phyloP scores from a whole-genome alignment of 2,329 filamentous ascomycete genomes.

The Colletotrichum viniferum region DNA sequence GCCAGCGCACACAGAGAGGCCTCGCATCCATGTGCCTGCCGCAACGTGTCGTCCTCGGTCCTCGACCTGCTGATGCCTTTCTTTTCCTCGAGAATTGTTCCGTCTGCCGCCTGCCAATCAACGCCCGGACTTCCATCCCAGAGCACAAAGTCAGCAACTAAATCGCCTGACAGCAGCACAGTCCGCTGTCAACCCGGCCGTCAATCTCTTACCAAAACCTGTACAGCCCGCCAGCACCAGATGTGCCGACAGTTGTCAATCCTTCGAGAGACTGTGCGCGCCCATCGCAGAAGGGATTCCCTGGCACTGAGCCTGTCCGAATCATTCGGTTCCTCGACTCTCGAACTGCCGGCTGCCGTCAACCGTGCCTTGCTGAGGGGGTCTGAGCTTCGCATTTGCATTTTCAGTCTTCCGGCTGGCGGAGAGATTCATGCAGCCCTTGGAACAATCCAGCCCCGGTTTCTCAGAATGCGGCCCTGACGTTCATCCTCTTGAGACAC shows the following conservation, averaged over 20 bases:
- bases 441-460: not conserved
- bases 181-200: not conserved
- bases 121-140: not conserved
- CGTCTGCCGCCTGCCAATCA: not conserved
- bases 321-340: not conserved
- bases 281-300: not conserved
- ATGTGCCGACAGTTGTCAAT: constrained; percentile 11
- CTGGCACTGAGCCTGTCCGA: not conserved
- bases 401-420: not conserved
- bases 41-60: not conserved
- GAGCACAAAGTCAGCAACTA: not conserved
- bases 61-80: not conserved
- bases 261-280: constrained; percentile 6
- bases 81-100: not conserved
- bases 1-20: not conserved
- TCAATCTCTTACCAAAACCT: not conserved
- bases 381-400: not conserved
- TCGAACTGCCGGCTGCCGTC: constrained; percentile 12
- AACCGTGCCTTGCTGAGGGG: not conserved
- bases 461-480: not conserved
- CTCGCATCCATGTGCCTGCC: not conserved
- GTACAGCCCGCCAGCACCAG: not conserved
- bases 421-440: not conserved
- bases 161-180: not conserved
- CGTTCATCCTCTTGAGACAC: not conserved